Evolutionary conservation across 2,329 filamentous ascomycete genomes (phyloP), one percentile per base, ranked within the genome.

Genomic region (Microcyclosporella mali): DNA sequence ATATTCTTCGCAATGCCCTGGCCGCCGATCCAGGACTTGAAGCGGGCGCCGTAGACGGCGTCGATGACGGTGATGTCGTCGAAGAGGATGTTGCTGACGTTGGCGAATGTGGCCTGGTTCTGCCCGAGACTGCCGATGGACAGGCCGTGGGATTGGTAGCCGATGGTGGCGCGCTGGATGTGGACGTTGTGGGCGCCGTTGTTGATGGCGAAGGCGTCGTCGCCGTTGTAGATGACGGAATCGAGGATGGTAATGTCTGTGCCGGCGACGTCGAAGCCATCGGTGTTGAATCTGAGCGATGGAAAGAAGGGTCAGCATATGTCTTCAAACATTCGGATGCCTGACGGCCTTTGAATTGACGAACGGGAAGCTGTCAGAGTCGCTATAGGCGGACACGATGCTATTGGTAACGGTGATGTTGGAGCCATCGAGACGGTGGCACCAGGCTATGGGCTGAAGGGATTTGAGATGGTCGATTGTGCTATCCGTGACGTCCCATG

Each of bases 11-110:
- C 67, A 4, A 71, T 56, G 2, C 68, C 69, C 43, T 66, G 57
- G 1, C 68, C 68, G 4, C 67, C 67, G 12, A 57, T 49, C 66
- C 67, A 70, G 10, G 66, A 68, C 55, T 70, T 71, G 61, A 71
- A 69, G 2, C 67, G 62, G 4, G 68, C 60, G 2, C 58, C 68
- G 39, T 72, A 71, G 7, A 71, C 50, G 1, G 60, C 66, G 25
- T 67, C 60, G 11, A 64, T 57, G 12, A 70, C 65, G 1, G 65
- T 68, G n/a, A 70, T 58, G 40, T 70, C 62, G 45, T 68, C 61
- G 40, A 71, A 71, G 29, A 50, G 57, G 28, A 71, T 62, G 45
- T 71, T 65, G 29, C 62, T 62, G 15, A 72, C 63, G 18, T 68
- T 66, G n/a, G 58, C 66, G 27, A 60, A 60, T 7, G 53, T 49